Evolutionary conservation across 306 rosid species (phyloP), one percentile per base, ranked within the genome.

Genomic region (Prunus davidiana): DNA sequence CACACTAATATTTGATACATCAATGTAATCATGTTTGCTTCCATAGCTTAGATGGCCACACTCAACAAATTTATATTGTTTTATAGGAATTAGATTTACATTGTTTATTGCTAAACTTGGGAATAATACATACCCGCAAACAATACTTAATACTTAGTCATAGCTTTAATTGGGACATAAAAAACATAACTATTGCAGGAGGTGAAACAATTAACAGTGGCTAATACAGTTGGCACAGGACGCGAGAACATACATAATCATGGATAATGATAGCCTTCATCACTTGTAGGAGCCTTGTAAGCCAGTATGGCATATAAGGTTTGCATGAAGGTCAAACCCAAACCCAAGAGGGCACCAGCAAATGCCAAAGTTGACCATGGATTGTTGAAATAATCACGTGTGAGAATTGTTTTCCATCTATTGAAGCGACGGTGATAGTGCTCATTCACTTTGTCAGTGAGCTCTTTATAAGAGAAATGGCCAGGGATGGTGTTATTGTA

Each of bases 1-100:
- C 6, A 95, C 67, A 77, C 71, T 90, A 65, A 92, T 92, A 76
- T 87, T 66, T 14, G 97, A 90, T 70, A 95, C 72, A 69, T 92
- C 97, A 43, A 95, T 76, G 80, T 85, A 88, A 74, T 73, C 69
- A 45, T 92, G 97, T 52, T 78, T 73, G 75, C 19, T 80, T 58
- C 93, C 82, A 67, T 98, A 95, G 60, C 25, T 83, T 57, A 89
- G 41, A 38, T 81, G 81, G 64, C 61, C 97, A 16, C 82, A 27
- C 28, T 82, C 12, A 92, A 46, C 89, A 58, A 22, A 64, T 95
- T 95, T 18, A 28, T 28, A 28, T 28, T 28, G 30, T 28, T 28
- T 28, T 28, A 28, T 28, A 28, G 30, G 30, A 28, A 28, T 28
- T 28, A 28, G 30, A 28, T 28, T 28, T 28, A 28, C 30, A 28